Conservation (phyloP, 495 filamentous ascomycete species). For the Penicillium coprophilum region DNA sequence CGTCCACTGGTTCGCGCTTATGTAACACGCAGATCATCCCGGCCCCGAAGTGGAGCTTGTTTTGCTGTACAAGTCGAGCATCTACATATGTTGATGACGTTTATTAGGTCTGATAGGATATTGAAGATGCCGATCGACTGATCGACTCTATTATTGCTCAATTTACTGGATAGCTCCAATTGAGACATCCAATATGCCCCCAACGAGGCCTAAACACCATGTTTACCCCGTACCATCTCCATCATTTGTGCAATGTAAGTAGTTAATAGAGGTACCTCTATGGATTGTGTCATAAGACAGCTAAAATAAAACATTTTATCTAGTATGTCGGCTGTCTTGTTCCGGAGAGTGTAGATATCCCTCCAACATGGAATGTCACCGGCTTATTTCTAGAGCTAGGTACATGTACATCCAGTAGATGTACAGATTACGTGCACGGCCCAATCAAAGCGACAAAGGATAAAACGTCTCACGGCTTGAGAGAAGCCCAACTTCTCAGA, state of each 20-base stretch:
- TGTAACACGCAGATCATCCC: slow-evolving; percentile 20
- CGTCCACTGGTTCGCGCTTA: slow-evolving; percentile 11
- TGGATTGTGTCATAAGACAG: neutral
- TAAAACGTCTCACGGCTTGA: neutral
- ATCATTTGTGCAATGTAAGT: neutral
- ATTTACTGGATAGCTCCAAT: slow-evolving; percentile 3
- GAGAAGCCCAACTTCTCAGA: slow-evolving; percentile 3
- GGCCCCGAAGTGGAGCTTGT: neutral
- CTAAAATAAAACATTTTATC: neutral
- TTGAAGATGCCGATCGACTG: neutral
- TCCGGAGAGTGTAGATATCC: neutral
- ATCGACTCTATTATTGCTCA: neutral
- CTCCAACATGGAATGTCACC: slow-evolving; percentile 1
- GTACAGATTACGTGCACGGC: slow-evolving; percentile 12
- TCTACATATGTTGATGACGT: neutral
- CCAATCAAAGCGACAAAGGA: slow-evolving; percentile 12
- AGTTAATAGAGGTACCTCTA: neutral
- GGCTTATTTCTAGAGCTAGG: neutral
- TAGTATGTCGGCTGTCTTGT: neutral
- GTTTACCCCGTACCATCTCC: neutral
- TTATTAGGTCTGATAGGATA: neutral
- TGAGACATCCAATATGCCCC: slow-evolving; percentile 15
- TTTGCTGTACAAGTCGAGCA: neutral
- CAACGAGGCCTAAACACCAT: slow-evolving; percentile 6
- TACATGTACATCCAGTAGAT: slow-evolving; percentile 1